phyloP scores from a whole-genome alignment of 768 basidiomycete species.

The Calocybe gangraenosa region DNA sequence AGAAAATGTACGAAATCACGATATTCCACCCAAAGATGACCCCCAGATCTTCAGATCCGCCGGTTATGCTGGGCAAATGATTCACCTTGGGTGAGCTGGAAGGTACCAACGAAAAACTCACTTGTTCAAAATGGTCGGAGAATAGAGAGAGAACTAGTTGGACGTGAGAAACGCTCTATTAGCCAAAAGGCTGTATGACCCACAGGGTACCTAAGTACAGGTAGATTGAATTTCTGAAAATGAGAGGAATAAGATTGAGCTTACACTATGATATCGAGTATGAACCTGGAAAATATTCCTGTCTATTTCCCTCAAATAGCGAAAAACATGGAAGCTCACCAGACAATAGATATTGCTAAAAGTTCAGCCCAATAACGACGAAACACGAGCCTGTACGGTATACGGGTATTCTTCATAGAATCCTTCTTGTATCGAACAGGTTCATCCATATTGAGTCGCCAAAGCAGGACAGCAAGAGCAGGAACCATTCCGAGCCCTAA shows the following conservation, averaged over 20 bases:
- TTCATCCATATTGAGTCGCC: slow-evolving; percentile 82
- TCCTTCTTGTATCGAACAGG: slow-evolving; percentile 67
- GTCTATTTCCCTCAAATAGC: neutral
- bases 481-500: slow-evolving; percentile 80
- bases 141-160: slow-evolving; percentile 41
- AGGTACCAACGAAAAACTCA: slow-evolving; percentile 22
- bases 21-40: slow-evolving; percentile 80
- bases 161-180: neutral
- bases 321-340: slow-evolving; percentile 35
- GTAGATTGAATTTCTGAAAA: neutral
- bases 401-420: slow-evolving; percentile 67
- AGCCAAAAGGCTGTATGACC: neutral
- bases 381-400: slow-evolving; percentile 73
- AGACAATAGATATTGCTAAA: slow-evolving; percentile 65
- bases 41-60: slow-evolving; percentile 42
- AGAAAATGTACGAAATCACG: slow-evolving; percentile 64
- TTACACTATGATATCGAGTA: slow-evolving; percentile 77
- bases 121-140: slow-evolving; percentile 67
- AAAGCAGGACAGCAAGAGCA: slow-evolving; percentile 70
- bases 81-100: neutral
- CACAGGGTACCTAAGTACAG: neutral
- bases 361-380: slow-evolving; percentile 74
- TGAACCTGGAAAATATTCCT: slow-evolving; percentile 42
- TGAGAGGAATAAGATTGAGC: slow-evolving; percentile 18
- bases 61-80: slow-evolving; percentile 47